These are phyloP conservation scores for Tuctoria greenei DNA, from an alignment of 176 grass and related monocot genomes.

Conservation along the genomic window DNA sequence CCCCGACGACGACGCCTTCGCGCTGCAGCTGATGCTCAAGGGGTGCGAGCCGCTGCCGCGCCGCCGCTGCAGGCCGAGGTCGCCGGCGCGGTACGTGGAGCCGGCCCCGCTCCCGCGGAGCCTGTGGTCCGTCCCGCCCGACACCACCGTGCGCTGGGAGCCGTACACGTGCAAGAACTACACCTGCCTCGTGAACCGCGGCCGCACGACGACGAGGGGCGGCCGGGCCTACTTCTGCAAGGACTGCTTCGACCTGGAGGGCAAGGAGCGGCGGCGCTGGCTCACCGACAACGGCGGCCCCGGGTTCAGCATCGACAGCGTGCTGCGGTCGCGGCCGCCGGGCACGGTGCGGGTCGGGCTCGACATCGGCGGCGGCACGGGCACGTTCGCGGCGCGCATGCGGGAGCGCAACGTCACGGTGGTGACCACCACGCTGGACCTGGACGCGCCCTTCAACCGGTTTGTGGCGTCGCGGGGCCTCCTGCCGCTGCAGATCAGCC, in stretches of 20 bases:
- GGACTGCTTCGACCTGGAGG: conserved; percentile 81
- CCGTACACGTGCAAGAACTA: conserved; percentile 95
- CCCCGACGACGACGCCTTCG: conserved; percentile 59
- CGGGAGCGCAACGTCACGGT: conserved; percentile 68
- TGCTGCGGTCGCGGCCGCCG: conserved; percentile 34
- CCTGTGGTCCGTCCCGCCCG: conserved; percentile 66
- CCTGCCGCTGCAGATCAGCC: conserved; percentile 63
- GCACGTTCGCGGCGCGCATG: conserved; percentile 84
- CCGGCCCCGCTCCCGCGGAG: conserved; percentile 52
- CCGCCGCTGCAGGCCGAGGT: conserved; percentile 63
- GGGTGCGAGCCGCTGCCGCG: conserved; percentile 87
- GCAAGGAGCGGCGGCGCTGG: conserved; percentile 73
- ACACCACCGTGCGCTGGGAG: conserved; percentile 68
- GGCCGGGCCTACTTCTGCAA: conserved; percentile 71
- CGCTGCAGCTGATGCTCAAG: conserved; percentile 69
- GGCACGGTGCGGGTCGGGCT: conserved; percentile 76
- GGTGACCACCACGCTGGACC: conserved; percentile 75
- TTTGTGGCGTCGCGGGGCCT: conserved; percentile 75
- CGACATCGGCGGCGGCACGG: conserved; percentile 83
- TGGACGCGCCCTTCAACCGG: conserved; percentile 73
- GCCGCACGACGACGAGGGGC: conserved; percentile 11
- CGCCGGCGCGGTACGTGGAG: conserved; percentile 48
- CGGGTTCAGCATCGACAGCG: conserved; percentile 61
- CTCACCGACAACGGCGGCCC: conserved; percentile 49
- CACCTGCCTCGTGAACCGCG: conserved; percentile 71